Evolutionary conservation across 352 stramenopile species (phyloP).

Genomic region (Globisporangium spinosum): DNA sequence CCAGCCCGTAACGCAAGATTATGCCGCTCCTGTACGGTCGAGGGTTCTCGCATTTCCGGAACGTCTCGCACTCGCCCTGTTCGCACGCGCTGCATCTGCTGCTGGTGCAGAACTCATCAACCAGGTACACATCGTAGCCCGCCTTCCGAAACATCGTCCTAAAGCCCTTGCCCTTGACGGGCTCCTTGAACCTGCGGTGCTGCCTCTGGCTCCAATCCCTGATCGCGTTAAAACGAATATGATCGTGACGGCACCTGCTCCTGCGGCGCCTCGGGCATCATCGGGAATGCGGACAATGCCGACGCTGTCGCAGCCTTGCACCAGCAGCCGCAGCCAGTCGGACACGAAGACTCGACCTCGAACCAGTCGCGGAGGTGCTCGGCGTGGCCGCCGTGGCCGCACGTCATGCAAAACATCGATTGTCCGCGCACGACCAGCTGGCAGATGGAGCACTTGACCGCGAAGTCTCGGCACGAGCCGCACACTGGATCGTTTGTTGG

Average conservation of each 20-base stretch:
- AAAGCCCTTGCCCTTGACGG: no score
- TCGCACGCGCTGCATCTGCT: no score
- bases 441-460: slow-evolving; percentile 76
- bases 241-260: slow-evolving; percentile 46
- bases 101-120: no score
- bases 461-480: slow-evolving; percentile 63
- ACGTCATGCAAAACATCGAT: slow-evolving; percentile 86
- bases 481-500: slow-evolving; percentile 57
- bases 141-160: no score
- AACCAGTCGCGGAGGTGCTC: slow-evolving; percentile 79
- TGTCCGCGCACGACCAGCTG: slow-evolving; percentile 80
- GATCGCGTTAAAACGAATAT: slow-evolving; percentile 48
- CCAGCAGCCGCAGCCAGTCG: slow-evolving; percentile 83
- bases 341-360: slow-evolving; percentile 61
- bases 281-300: slow-evolving; percentile 25
- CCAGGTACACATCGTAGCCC: no score
- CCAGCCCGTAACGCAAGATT: no score
- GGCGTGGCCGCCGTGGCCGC: slow-evolving; percentile 74
- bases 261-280: slow-evolving; percentile 23
- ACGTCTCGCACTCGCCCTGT: no score
- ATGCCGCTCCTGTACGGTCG: no score
- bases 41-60: no score
- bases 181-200: no score
- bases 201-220: no score
- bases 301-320: slow-evolving; percentile 74